Evolutionary conservation across 2,329 filamentous ascomycete genomes (phyloP).

Genomic region (Pezicula rhizophila): DNA sequence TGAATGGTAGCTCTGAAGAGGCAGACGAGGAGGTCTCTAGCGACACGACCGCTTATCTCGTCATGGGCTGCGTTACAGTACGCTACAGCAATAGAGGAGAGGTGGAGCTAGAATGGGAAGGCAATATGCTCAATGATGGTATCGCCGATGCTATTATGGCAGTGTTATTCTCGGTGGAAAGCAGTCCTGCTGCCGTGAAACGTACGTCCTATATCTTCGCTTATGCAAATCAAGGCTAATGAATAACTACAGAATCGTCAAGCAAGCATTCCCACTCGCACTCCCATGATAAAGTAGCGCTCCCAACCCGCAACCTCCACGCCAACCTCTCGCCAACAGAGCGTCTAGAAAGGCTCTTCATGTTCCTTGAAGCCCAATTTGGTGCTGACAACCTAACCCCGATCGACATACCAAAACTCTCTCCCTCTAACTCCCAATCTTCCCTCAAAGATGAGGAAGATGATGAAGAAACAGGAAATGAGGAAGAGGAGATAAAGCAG

Average conservation of each 20-base stretch:
- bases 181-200: conserved; percentile 89
- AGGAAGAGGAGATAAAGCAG: conserved; percentile 34
- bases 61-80: conserved; percentile 92
- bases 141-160: conserved; percentile 97
- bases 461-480: conserved; percentile 25
- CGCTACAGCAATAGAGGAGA: conserved; percentile 70
- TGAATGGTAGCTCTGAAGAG: conserved; percentile 39
- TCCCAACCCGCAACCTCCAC: conserved; percentile 62
- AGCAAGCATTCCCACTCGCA: conserved; percentile 50
- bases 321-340: conserved; percentile 66
- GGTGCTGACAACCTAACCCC: conserved; percentile 76
- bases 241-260: conserved; percentile 44
- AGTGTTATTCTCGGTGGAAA: conserved; percentile 86
- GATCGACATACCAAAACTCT: conserved; percentile 59
- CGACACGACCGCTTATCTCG: conserved; percentile 51
- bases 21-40: conserved; percentile 59
- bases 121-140: conserved; percentile 94
- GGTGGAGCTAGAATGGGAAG: conserved; percentile 93
- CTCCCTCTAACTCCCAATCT: conserved; percentile 19
- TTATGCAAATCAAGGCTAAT: conserved; percentile 12
- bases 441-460: conserved; percentile 10
- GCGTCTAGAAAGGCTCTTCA: conserved; percentile 76
- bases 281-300: conserved; percentile 18
- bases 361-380: conserved; percentile 97
- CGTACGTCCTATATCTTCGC: conserved; percentile 45